Evolutionary conservation across 495 filamentous ascomycete species (phyloP).

Genomic region (Tuber melanosporum): DNA sequence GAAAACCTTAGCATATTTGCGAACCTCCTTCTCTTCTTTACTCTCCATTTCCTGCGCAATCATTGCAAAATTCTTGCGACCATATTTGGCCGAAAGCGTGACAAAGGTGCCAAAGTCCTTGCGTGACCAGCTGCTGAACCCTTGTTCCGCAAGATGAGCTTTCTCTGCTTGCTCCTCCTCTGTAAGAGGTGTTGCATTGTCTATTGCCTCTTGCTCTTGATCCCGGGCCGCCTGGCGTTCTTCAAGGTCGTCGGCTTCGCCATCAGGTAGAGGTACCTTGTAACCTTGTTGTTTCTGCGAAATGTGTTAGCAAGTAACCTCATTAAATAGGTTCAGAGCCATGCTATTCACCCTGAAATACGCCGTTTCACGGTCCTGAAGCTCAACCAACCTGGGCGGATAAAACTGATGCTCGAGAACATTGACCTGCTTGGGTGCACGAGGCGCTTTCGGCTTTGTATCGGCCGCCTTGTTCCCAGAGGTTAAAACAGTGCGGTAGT

Average conservation of each 20-base stretch:
- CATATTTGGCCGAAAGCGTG: conserved; percentile 88
- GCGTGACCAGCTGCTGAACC: conserved; percentile 90
- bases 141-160: conserved; percentile 66
- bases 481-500: conserved; percentile 89
- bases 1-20: conserved; percentile 85
- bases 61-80: conserved; percentile 69
- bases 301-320: background rate
- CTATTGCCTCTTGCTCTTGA: conserved; percentile 83
- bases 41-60: conserved; percentile 89
- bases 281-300: conserved; percentile 80
- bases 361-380: conserved; percentile 94
- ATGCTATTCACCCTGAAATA: conserved; percentile 53
- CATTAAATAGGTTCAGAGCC: background rate
- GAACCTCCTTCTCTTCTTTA: conserved; percentile 77
- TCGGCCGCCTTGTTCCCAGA: conserved; percentile 72
- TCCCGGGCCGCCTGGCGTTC: conserved; percentile 82
- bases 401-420: conserved; percentile 99
- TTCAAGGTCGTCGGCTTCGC: conserved; percentile 72
- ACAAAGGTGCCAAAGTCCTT: conserved; percentile 98
- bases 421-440: conserved; percentile 83
- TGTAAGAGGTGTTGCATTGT: conserved; percentile 79
- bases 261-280: conserved; percentile 78
- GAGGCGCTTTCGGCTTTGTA: conserved; percentile 88
- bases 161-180: conserved; percentile 87
- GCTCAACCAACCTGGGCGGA: conserved; percentile 66